Evolutionary conservation across 2,329 filamentous ascomycete genomes (phyloP).

Genomic region (Apiospora aurea): DNA sequence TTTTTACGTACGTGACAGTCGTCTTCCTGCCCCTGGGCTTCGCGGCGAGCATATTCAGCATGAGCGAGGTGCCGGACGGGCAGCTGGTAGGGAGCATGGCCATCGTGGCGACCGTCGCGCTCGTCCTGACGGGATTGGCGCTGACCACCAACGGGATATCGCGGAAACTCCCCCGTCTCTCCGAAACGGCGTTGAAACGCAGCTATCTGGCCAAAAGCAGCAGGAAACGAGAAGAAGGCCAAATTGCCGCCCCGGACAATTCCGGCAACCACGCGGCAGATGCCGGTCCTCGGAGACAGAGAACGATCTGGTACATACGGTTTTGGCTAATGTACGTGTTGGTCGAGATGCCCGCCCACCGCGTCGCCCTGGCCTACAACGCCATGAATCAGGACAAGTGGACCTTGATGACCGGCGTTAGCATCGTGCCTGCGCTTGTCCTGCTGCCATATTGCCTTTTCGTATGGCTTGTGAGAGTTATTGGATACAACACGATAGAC

Average conservation of each 20-base stretch:
- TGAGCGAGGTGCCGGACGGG: constrained; percentile 35
- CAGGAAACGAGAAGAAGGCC: not conserved
- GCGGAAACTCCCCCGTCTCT: not conserved
- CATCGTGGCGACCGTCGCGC: constrained; percentile 24
- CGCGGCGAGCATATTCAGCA: constrained; percentile 42
- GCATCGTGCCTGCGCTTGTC: not conserved
- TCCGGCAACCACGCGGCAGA: not conserved
- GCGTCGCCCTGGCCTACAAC: not conserved
- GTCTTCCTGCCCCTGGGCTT: constrained; percentile 45
- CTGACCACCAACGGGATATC: constrained; percentile 18
- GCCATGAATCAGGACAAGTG: not conserved
- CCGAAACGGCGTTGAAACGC: not conserved
- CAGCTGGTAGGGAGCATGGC: constrained; percentile 32
- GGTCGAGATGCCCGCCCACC: not conserved
- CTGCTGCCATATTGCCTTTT: not conserved
- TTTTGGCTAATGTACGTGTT: not conserved
- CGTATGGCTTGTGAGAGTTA: not conserved
- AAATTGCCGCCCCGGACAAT: not conserved
- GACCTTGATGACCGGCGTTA: not conserved
- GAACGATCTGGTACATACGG: not conserved
- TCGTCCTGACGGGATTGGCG: constrained; percentile 24
- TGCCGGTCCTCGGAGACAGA: not conserved
- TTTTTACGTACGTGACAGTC: constrained; percentile 45
- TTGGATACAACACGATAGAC: not conserved
- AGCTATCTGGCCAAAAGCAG: not conserved